Conservation (phyloP, 164 flowering plant species). For the Vitis cinerea region DNA sequence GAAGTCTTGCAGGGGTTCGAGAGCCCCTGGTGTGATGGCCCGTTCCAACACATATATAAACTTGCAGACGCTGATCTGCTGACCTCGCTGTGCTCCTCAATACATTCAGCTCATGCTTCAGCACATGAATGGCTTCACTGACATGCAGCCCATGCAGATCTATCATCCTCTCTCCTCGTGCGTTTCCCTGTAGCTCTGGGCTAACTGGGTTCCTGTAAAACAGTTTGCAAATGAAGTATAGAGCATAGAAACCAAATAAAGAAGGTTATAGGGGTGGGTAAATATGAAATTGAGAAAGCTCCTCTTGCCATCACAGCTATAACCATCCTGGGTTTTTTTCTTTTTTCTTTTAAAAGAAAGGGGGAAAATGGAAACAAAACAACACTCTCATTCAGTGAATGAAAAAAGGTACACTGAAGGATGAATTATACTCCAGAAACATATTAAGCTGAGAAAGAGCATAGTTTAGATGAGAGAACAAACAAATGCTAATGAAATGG, state of each 20-base stretch:
- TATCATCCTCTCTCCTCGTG: constrained; percentile 81
- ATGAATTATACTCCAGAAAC: too few relatives aligned
- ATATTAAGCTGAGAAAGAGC: too few relatives aligned
- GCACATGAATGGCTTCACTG: constrained; percentile 80
- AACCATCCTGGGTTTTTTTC: too few relatives aligned
- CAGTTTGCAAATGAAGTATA: neutral
- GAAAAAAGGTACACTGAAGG: too few relatives aligned
- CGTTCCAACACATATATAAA: constrained; percentile 87
- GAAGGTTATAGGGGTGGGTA: neutral
- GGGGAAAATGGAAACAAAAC: too few relatives aligned
- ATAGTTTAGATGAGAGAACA: too few relatives aligned
- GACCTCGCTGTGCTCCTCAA: constrained; percentile 72
- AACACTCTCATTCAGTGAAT: too few relatives aligned
- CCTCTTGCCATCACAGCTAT: too few relatives aligned
- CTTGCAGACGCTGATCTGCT: constrained; percentile 71
- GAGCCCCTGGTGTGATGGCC: constrained; percentile 96
- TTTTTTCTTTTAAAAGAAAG: too few relatives aligned
- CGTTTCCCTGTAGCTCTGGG: constrained; percentile 49
- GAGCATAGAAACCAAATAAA: neutral
- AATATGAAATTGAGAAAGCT: neutral
- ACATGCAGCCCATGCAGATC: constrained; percentile 94
- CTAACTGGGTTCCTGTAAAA: constrained; percentile 60
- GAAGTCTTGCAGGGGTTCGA: constrained; percentile 87
- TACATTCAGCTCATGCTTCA: constrained; percentile 71
- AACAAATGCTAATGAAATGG: neutral